phyloP scores from a whole-genome alignment of 2,329 filamentous ascomycete species.

The Ceratocystis albifundus region DNA sequence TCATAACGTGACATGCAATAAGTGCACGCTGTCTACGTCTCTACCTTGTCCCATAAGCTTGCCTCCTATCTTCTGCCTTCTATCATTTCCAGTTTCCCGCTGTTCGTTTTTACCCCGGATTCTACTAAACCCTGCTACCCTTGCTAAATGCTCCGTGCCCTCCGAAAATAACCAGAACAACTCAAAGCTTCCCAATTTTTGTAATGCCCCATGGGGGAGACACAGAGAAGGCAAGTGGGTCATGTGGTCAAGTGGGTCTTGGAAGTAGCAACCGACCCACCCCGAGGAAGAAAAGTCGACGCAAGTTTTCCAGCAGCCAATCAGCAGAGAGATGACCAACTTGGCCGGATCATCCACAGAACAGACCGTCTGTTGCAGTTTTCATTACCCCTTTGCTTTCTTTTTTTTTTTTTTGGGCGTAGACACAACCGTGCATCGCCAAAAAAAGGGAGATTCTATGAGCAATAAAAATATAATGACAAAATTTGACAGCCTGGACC shows the following conservation, averaged over 20 bases:
- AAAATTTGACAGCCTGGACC: not conserved
- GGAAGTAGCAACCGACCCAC: not conserved
- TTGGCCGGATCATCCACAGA: not conserved
- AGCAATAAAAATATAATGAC: not conserved
- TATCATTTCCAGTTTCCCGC: not conserved
- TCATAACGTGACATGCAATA: not conserved
- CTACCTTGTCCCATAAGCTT: not conserved
- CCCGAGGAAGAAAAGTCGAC: conserved; percentile 10
- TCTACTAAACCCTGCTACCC: conserved; percentile 4
- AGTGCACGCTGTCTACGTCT: not conserved
- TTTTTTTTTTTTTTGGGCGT: not conserved
- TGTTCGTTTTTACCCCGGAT: conserved; percentile 7
- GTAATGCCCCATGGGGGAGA: conserved; percentile 8
- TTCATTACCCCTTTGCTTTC: not conserved
- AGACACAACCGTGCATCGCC: not conserved
- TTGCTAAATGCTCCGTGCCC: conserved; percentile 11
- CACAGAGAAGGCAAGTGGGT: conserved; percentile 3
- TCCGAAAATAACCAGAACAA: conserved; percentile 3
- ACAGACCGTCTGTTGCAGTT: not conserved
- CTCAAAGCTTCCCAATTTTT: conserved; percentile 6
- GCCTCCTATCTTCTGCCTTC: not conserved
- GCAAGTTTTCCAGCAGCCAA: not conserved
- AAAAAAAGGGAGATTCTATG: not conserved
- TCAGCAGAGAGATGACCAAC: not conserved
- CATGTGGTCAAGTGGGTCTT: conserved; percentile 5